A percentile compares a stretch with the other conserved stretches of the same genome.
Conservation (phyloP, 805 yeast species). For the Sugiyamaella marilandica region DNA sequence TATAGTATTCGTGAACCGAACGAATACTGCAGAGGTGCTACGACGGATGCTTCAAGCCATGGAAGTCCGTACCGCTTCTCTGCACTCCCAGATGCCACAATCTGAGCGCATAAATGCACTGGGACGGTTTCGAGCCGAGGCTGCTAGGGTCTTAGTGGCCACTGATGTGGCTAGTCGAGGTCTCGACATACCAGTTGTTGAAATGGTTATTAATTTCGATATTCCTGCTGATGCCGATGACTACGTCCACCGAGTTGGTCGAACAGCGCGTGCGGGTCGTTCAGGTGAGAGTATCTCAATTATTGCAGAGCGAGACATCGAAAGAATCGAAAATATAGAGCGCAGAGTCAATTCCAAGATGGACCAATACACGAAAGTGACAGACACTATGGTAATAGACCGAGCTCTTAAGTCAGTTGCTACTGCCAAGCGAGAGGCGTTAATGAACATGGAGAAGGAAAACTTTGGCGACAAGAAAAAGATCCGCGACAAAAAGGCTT, state of each 20-base stretch:
- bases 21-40: slow-evolving; percentile 82
- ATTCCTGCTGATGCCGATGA: slow-evolving; percentile 96
- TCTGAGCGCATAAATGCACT: slow-evolving; percentile 83
- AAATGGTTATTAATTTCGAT: slow-evolving; percentile 84
- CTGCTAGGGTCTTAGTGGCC: slow-evolving; percentile 87
- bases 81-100: slow-evolving; percentile 95
- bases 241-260: slow-evolving; percentile 94
- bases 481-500: slow-evolving; percentile 43
- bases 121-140: slow-evolving; percentile 90
- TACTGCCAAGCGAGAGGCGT: slow-evolving; percentile 82
- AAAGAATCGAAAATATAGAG: slow-evolving; percentile 78
- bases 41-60: slow-evolving; percentile 69
- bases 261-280: slow-evolving; percentile 98
- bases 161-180: slow-evolving; percentile 98
- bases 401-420: slow-evolving; percentile 65
- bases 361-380: slow-evolving; percentile 64
- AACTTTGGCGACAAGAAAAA: slow-evolving; percentile 72
- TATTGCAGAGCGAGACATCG: slow-evolving; percentile 80
- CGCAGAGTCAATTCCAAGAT: slow-evolving; percentile 75
- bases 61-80: slow-evolving; percentile 77
- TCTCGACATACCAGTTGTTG: slow-evolving; percentile 90
- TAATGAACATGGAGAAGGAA: slow-evolving; percentile 91
- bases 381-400: slow-evolving; percentile 73
- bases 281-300: slow-evolving; percentile 77
- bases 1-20: slow-evolving; percentile 86